A percentile compares a stretch with the other conserved stretches of the same genome.
Evolutionary conservation across 352 stramenopile species (phyloP).

Genomic region (Stephanocyclus meneghinianus): DNA sequence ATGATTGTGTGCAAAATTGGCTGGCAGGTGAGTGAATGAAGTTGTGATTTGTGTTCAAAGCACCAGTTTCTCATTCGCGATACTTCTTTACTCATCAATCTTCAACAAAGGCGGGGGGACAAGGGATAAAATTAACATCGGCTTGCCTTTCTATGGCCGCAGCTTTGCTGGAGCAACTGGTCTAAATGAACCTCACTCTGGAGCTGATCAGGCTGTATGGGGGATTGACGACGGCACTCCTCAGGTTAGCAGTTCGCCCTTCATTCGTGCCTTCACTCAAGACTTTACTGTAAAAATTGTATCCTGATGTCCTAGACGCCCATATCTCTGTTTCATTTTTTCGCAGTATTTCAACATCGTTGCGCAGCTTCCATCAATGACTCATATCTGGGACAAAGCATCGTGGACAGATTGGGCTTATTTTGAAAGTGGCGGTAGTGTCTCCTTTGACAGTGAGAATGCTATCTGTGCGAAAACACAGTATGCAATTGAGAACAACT

Average conservation of each 20-base stretch:
- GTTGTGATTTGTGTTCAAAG: no score
- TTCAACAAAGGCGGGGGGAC: conserved; percentile 14
- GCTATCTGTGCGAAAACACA: conserved; percentile 47
- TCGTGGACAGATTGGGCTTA: conserved; percentile 45
- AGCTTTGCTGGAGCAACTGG: conserved; percentile 33
- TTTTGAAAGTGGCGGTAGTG: conserved; percentile 39
- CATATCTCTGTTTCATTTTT: no score
- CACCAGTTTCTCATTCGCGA: no score
- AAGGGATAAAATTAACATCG: conserved; percentile 42
- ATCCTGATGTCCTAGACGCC: no score
- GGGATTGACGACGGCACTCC: conserved; percentile 43
- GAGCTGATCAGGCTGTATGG: conserved; percentile 33
- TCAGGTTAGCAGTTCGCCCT: neutral
- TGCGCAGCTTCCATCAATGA: conserved; percentile 35
- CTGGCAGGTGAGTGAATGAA: neutral
- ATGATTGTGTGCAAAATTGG: conserved; percentile 45
- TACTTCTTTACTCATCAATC: no score
- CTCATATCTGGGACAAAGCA: conserved; percentile 38
- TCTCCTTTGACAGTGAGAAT: conserved; percentile 45
- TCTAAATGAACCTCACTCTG: conserved; percentile 39
- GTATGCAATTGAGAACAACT: conserved; percentile 38
- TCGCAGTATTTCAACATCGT: conserved; percentile 46
- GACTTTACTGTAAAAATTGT: no score
- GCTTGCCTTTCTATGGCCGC: conserved; percentile 45
- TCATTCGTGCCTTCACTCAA: no score